Percentiles rank a stretch among this genome's conserved stretches.
These are phyloP conservation scores for Eucalyptus pauciflora DNA, from an alignment of 345 rosid genomes.

Conservation along the genomic window DNA sequence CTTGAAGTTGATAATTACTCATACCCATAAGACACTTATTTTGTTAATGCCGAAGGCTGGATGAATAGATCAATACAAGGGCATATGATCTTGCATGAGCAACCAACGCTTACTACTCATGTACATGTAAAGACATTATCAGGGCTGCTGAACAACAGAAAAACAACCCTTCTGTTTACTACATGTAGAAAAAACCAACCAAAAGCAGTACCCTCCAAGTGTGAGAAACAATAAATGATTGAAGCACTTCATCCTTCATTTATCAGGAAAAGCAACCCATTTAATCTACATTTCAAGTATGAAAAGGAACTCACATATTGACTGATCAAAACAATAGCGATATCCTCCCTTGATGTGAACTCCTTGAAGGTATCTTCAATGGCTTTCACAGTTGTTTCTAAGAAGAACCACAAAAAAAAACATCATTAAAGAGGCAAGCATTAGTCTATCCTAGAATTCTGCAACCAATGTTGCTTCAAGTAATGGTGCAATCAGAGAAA, in stretches of 20 bases:
- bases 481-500: neutral
- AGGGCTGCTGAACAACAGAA: neutral
- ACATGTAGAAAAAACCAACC: neutral
- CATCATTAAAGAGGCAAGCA: neutral
- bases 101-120: neutral
- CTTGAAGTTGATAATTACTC: neutral
- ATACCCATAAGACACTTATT: neutral
- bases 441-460: neutral
- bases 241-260: neutral
- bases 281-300: neutral
- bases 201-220: neutral
- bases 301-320: constrained; percentile 57
- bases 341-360: constrained; percentile 66
- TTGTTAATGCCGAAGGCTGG: neutral
- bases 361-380: constrained; percentile 86
- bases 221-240: neutral
- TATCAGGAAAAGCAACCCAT: neutral
- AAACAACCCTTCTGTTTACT: neutral
- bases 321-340: constrained; percentile 65
- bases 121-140: neutral
- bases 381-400: constrained; percentile 70
- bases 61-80: neutral
- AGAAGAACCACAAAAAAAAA: neutral
- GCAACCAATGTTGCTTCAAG: neutral
- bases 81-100: neutral